Conservation (phyloP, 768 basidiomycete genomes). For the Boletus tomentosulus region DNA sequence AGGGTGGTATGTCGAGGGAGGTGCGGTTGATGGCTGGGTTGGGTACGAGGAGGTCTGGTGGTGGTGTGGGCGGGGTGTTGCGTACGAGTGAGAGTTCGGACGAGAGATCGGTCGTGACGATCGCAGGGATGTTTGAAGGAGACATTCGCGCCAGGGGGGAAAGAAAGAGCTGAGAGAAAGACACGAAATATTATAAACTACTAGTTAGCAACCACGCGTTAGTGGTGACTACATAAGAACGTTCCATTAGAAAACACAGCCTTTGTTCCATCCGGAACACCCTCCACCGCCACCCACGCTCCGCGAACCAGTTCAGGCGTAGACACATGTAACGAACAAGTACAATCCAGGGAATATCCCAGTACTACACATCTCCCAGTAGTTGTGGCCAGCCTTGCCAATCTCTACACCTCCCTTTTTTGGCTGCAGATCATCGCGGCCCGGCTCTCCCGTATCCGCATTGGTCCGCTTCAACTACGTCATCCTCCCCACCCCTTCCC, state of each 20-base stretch:
- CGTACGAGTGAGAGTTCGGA: constrained; percentile 25
- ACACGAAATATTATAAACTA: constrained; percentile 5
- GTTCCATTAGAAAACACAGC: constrained; percentile 31
- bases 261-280: constrained; percentile 17
- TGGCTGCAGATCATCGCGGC: constrained; percentile 23
- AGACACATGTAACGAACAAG: neutral
- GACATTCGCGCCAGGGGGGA: constrained; percentile 15
- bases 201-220: neutral
- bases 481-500: constrained; percentile 12
- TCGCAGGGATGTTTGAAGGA: constrained; percentile 29
- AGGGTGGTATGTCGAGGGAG: constrained; percentile 30
- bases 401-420: constrained; percentile 16
- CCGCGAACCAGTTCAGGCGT: neutral
- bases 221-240: constrained; percentile 11
- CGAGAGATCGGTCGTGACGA: constrained; percentile 34
- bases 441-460: neutral
- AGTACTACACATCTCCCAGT: neutral
- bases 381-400: neutral
- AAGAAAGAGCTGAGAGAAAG: neutral
- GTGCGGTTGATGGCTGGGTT: constrained; percentile 8
- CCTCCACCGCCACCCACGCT: constrained; percentile 9
- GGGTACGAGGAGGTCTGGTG: constrained; percentile 24
- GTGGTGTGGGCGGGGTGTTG: neutral
- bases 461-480: constrained; percentile 8
- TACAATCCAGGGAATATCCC: neutral